Evolutionary conservation across 345 rosid genomes (phyloP).

Genomic region (Euphorbia tirucalli): DNA sequence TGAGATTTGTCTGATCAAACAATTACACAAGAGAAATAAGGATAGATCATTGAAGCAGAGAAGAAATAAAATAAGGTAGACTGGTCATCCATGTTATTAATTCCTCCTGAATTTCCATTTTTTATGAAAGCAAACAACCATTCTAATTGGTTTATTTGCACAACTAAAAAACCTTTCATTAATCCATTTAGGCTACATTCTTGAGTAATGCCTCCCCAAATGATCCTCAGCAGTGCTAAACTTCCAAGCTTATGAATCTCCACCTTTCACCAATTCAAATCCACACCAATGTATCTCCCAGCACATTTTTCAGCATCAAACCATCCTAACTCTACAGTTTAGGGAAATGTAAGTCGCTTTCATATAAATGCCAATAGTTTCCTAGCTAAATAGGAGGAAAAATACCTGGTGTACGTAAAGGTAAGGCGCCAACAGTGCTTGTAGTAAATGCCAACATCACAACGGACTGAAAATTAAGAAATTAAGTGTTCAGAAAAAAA

Average conservation of each 20-base stretch:
- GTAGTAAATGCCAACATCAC: slow-evolving; percentile 8
- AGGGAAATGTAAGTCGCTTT: background rate
- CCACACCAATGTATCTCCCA: background rate
- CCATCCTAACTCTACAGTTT: background rate
- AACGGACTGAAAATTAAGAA: background rate
- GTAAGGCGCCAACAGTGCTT: background rate
- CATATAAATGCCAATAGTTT: background rate
- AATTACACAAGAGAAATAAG: background rate
- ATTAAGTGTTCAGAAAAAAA: background rate
- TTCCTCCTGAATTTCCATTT: background rate
- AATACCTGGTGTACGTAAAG: slow-evolving; percentile 3
- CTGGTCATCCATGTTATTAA: background rate
- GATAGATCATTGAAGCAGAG: background rate
- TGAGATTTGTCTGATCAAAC: background rate
- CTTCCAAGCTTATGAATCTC: background rate
- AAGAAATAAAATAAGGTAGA: background rate
- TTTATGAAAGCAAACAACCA: background rate
- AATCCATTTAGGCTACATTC: background rate
- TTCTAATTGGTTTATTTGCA: background rate
- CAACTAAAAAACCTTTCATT: background rate
- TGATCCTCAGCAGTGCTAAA: background rate
- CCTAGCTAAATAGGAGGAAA: background rate
- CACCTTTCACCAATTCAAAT: background rate
- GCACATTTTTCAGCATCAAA: background rate
- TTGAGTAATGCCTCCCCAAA: background rate